Conservation (phyloP, 1,139 yeast species). For the Debaryomyces nepalensis region DNA sequence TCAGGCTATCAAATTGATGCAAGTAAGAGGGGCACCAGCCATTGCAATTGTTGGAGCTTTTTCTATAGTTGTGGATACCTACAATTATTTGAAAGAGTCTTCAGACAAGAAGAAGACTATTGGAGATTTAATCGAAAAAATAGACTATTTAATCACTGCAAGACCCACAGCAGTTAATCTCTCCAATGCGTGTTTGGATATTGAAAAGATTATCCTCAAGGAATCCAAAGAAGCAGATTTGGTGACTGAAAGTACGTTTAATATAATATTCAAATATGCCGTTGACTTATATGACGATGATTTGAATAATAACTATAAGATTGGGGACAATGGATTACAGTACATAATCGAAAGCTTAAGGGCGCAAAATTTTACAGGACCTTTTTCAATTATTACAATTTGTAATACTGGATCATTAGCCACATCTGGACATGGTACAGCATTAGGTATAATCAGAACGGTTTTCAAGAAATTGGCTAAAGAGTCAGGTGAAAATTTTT, state of each 20-base stretch:
- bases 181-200: constrained; percentile 72
- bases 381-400: constrained; percentile 82
- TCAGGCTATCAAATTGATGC: constrained; percentile 84
- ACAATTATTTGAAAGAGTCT: constrained; percentile 23
- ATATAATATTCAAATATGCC: constrained; percentile 53
- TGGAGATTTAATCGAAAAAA: constrained; percentile 43
- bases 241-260: constrained; percentile 34
- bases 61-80: constrained; percentile 75
- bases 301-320: constrained; percentile 69
- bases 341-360: constrained; percentile 57
- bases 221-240: constrained; percentile 19
- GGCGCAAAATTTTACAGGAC: constrained; percentile 58
- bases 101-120: constrained; percentile 25
- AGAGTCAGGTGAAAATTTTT: constrained; percentile 39
- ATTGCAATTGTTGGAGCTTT: constrained; percentile 94
- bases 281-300: constrained; percentile 73
- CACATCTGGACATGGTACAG: constrained; percentile 97
- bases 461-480: constrained; percentile 50
- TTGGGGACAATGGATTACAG: constrained; percentile 82
- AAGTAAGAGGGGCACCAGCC: constrained; percentile 98
- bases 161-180: constrained; percentile 97
- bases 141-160: constrained; percentile 72
- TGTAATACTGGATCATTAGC: constrained; percentile 91
- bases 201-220: constrained; percentile 43
- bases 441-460: constrained; percentile 87